phyloP scores from a whole-genome alignment of 768 basidiomycete genomes.

The Boletus sp. region DNA sequence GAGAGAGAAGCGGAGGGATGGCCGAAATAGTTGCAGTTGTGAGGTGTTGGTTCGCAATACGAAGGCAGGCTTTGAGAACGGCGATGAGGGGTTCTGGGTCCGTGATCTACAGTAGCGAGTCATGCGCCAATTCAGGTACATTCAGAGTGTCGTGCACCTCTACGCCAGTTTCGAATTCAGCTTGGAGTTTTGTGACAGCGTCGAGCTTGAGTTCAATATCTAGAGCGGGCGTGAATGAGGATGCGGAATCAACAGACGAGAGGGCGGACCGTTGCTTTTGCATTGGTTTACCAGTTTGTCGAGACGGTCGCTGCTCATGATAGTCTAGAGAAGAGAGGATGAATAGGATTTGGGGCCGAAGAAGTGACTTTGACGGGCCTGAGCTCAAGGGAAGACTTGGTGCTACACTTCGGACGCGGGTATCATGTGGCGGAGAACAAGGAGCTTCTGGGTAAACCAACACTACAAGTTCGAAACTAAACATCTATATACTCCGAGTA shows the following conservation, averaged over 20 bases:
- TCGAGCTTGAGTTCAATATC: slow-evolving; percentile 82
- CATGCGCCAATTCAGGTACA: slow-evolving; percentile 12
- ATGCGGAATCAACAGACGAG: slow-evolving; percentile 5
- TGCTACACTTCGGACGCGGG: slow-evolving; percentile 8
- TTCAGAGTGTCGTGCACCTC: slow-evolving; percentile 47
- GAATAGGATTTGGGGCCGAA: slow-evolving; percentile 6
- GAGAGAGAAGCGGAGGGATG: slow-evolving; percentile 62
- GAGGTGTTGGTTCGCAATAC: slow-evolving; percentile 79
- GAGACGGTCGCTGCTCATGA: slow-evolving; percentile 54
- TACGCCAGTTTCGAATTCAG: slow-evolving; percentile 64
- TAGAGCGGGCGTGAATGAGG: slow-evolving; percentile 28
- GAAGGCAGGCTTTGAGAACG: slow-evolving; percentile 69
- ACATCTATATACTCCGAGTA: not conserved
- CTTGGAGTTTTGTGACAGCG: slow-evolving; percentile 73
- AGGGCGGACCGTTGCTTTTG: slow-evolving; percentile 55
- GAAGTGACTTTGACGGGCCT: slow-evolving; percentile 18
- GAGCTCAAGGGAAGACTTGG: slow-evolving; percentile 20
- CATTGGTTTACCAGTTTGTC: slow-evolving; percentile 63
- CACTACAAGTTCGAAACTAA: slow-evolving; percentile 6
- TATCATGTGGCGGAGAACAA: slow-evolving; percentile 22
- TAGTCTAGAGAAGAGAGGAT: slow-evolving; percentile 20
- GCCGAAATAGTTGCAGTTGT: slow-evolving; percentile 72
- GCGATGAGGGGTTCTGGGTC: slow-evolving; percentile 70
- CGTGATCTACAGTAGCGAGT: slow-evolving; percentile 47
- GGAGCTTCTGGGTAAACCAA: slow-evolving; percentile 1